A percentile compares a stretch with the other conserved stretches of the same genome.
These are phyloP conservation scores for Daldinia grandis DNA, from an alignment of 495 filamentous ascomycete genomes.

Conservation along the genomic window DNA sequence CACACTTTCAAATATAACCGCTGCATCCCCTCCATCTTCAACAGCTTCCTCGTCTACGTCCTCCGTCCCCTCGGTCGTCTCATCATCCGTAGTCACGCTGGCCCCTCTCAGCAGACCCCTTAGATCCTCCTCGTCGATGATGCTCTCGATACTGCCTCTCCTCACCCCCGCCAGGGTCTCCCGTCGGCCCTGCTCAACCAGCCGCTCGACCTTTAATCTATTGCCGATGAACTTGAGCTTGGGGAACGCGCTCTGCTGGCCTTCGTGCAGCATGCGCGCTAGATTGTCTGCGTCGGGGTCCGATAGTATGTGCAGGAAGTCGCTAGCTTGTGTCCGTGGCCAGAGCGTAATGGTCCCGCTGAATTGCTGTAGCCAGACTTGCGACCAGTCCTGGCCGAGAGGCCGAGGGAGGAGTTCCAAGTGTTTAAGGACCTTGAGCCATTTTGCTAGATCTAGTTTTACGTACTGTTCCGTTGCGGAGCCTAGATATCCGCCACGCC, in stretches of 20 bases:
- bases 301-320: slow-evolving; percentile 86
- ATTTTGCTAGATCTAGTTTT: slow-evolving; percentile 94
- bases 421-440: slow-evolving; percentile 92
- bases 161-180: slow-evolving; percentile 55
- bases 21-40: neutral
- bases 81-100: slow-evolving; percentile 37
- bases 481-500: slow-evolving; percentile 94
- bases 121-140: slow-evolving; percentile 56
- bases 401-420: slow-evolving; percentile 90
- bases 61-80: slow-evolving; percentile 38
- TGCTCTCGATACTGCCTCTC: slow-evolving; percentile 56
- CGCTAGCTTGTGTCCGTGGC: slow-evolving; percentile 75
- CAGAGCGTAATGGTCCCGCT: slow-evolving; percentile 95
- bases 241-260: slow-evolving; percentile 85
- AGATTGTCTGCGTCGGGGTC: slow-evolving; percentile 80
- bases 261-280: slow-evolving; percentile 85
- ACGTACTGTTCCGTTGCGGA: slow-evolving; percentile 93
- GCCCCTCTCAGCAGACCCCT: slow-evolving; percentile 43
- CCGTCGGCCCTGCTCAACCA: slow-evolving; percentile 78
- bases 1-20: neutral
- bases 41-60: slow-evolving; percentile 25
- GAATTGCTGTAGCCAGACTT: slow-evolving; percentile 95
- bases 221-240: slow-evolving; percentile 92
- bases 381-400: slow-evolving; percentile 94
- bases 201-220: slow-evolving; percentile 79